Conservation (phyloP, 176 grass and related monocot genomes). For the Lolium rigidum region DNA sequence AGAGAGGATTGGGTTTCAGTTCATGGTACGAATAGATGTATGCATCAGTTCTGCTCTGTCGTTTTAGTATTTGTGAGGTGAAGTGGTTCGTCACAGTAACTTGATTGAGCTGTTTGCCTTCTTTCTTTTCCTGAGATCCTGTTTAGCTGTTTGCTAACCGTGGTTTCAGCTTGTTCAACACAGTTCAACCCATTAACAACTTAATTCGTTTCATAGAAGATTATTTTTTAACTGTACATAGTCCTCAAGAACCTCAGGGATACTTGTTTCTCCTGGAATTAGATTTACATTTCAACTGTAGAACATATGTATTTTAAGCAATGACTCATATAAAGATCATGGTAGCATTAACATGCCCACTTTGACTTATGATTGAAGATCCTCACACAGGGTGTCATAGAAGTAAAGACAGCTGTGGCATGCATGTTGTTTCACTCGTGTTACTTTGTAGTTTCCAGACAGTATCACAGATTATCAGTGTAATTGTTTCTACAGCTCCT, state of each 20-base stretch:
- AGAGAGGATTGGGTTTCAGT: conserved; percentile 23
- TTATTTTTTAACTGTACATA: background rate
- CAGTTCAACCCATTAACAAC: background rate
- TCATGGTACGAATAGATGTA: background rate
- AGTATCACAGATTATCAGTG: background rate
- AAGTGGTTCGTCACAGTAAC: background rate
- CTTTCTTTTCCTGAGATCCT: background rate
- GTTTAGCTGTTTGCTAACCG: background rate
- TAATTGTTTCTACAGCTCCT: background rate
- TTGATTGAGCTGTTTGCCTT: background rate
- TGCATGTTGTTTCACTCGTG: conserved; percentile 12
- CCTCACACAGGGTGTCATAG: background rate
- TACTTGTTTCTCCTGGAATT: background rate
- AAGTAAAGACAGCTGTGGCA: background rate
- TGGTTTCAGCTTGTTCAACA: background rate
- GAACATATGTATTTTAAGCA: background rate
- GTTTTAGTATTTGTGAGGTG: background rate
- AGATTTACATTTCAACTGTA: background rate
- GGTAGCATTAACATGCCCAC: conserved; percentile 5
- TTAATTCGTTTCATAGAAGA: background rate
- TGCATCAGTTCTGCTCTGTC: background rate
- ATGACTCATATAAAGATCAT: background rate
- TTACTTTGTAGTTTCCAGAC: background rate
- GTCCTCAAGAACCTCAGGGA: background rate
- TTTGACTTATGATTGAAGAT: background rate